Evolutionary conservation across 805 yeast species (phyloP).

Genomic region (Saccharomycopsis amapae): DNA sequence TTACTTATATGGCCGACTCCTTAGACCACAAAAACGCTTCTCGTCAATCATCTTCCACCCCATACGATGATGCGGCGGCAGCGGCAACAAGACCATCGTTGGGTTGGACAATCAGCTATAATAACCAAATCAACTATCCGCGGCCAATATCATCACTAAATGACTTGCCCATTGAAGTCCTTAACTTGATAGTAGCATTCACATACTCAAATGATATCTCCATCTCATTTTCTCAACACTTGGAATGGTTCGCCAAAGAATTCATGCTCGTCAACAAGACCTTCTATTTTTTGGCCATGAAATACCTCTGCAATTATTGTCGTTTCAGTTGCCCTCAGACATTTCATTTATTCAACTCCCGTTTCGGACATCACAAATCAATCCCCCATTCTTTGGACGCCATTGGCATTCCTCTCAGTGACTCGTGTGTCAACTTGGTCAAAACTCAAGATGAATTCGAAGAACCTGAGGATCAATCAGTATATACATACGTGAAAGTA

Average conservation of each 20-base stretch:
- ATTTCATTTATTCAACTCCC: conserved; percentile 15
- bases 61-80: too few species aligned
- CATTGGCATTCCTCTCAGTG: not conserved
- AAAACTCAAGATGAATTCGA: not conserved
- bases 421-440: not conserved
- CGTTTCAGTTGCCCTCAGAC: conserved; percentile 20
- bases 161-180: conserved; percentile 19
- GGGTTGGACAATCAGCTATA: too few species aligned
- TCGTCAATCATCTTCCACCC: too few species aligned
- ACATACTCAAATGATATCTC: conserved; percentile 18
- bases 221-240: conserved; percentile 13
- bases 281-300: conserved; percentile 7
- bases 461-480: conserved; percentile 1
- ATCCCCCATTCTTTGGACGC: not conserved
- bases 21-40: too few species aligned
- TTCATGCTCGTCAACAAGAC: conserved; percentile 11
- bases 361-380: too few species aligned
- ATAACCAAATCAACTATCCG: too few species aligned
- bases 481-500: conserved; percentile 33
- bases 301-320: conserved; percentile 16
- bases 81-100: too few species aligned
- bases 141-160: too few species aligned
- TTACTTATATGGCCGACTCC: too few species aligned
- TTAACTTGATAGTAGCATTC: conserved; percentile 14
- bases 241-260: conserved; percentile 19